Base-by-base conservation (phyloP, 768 basidiomycete species). In the Sarcodon aspratus region DNA sequence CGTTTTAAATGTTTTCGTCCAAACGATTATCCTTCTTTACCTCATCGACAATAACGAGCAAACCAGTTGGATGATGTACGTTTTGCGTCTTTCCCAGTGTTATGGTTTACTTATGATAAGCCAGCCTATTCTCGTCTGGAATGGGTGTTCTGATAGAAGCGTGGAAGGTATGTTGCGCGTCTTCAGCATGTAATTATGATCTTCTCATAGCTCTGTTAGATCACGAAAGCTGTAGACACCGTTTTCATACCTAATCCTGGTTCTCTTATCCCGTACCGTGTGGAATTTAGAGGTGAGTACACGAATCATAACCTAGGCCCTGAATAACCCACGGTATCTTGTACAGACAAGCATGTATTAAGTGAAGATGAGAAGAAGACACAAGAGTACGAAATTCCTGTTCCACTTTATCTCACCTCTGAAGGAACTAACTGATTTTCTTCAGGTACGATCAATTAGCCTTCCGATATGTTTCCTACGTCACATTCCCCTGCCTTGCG, bases 361-460 rank as follows among this genome's bases (percentile, higher is more conserved):
- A 87, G 75, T 54, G 94, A 96, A 59, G 94, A 97, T 59, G 96
- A 99, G 69, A 93, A 87, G 73, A 94, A 86, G 67, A 97, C 95
- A 9, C 93, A 97, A 63, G 92, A 97, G 82, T 96, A 69, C 62
- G 80, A n/a, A 34, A 21, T 18, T 46, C 50, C 34, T 36, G 18
- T 6, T 11, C 15, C 9, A 27, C 7, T 8, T 46, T 6, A n/a
- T 27, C n/a, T 12, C 31, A 27, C 9, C 31, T 27, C 9, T 31
- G 43, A 27, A 31, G 35, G 17, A 33, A n/a, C 36, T 46, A 33
- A n/a, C 36, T 46, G 21, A 40, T 15, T 17, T 6, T 18, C 21
- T 6, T 33, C 46, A 90, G 88, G 69, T 91, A 85, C 58, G 95
- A 98, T 70, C 79, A 78, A 55, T 72, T 95, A 47, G 95, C 95